Base-by-base conservation (phyloP, 2,329 filamentous ascomycete genomes). In the Fusarium albosuccineum region DNA sequence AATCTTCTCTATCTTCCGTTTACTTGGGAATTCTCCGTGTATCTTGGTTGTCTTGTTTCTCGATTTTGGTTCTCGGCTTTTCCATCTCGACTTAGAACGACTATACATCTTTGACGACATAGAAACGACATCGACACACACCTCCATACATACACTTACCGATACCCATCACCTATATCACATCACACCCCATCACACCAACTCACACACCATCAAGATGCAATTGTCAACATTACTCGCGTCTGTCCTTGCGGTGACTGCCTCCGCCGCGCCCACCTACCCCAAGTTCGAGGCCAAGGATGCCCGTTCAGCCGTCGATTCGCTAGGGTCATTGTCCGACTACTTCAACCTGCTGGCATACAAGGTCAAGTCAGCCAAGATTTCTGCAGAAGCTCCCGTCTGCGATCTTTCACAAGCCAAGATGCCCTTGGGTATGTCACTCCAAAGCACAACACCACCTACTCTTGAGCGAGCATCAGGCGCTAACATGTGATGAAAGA, bases 271-370 rank as follows among this genome's bases (percentile, higher is more conserved):
- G 67, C 86, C 85, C 9, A 73, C 78, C 10, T 73, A 84, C 66
- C 75, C 78, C 22, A 57, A 67, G 42, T 57, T 76, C 46, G 81
- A 81, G 66, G 63, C 78, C 68, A 74, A 78, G 56, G 73, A 81
- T 33, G 57, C 75, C 22, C 75, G 75, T 57, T 75, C 79, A 45
- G 77, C 82, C 22, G 68, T 70, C 40, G 78, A 78, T 42, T 79
- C 79, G 17, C 70, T 85, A 58, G 78, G 82, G 13, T 77, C 82
- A n/a, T 74, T 90, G 52, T 85, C 87, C 29, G 81, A 83, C 40
- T 90, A 89, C 79, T 90, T 90, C 80, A 86, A 86, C 74, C 76
- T 86, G 69, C 75, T 90, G 62, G 87, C 86, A 29, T 64, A 77
- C 56, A 89, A 88, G 75, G 82, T 87, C 44, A 81, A 86, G 71